Conservation (phyloP, 1,284 basidiomycete genomes). For the Hemileia vastatrix region DNA sequence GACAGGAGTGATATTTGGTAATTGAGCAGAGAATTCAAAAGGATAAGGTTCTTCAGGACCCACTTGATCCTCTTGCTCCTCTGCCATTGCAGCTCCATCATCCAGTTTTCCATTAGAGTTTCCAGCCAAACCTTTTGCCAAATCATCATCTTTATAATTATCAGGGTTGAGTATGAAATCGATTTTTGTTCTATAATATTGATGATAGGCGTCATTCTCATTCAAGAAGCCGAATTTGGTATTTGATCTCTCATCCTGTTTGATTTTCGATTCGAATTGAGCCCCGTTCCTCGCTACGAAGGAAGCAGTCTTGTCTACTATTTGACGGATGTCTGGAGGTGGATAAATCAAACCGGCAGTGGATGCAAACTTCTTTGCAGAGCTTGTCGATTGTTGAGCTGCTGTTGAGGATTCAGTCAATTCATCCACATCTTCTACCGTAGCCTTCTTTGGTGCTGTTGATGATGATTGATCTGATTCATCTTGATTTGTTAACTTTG, state of each 20-base stretch:
- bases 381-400: too few species aligned
- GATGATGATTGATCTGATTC: too few species aligned
- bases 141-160: conserved; percentile 60
- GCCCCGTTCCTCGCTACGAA: conserved; percentile 89
- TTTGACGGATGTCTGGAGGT: conserved; percentile 83
- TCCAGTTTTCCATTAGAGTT: conserved; percentile 32
- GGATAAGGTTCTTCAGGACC: conserved; percentile 25
- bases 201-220: conserved; percentile 83
- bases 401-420: too few species aligned
- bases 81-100: conserved; percentile 26
- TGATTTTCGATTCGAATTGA: conserved; percentile 83
- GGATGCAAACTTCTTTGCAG: too few species aligned
- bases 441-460: too few species aligned
- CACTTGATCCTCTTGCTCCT: conserved; percentile 27
- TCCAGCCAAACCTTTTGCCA: conserved; percentile 9
- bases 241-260: conserved; percentile 83
- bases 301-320: conserved; percentile 91
- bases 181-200: conserved; percentile 84
- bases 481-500: too few species aligned
- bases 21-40: conserved; percentile 13
- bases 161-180: too few species aligned
- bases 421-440: too few species aligned
- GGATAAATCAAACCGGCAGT: conserved; percentile 87
- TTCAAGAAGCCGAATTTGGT: conserved; percentile 95
- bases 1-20: conserved; percentile 15